Base-by-base conservation (phyloP, 2,329 filamentous ascomycete genomes). In the Scedosporium dehoogii region DNA sequence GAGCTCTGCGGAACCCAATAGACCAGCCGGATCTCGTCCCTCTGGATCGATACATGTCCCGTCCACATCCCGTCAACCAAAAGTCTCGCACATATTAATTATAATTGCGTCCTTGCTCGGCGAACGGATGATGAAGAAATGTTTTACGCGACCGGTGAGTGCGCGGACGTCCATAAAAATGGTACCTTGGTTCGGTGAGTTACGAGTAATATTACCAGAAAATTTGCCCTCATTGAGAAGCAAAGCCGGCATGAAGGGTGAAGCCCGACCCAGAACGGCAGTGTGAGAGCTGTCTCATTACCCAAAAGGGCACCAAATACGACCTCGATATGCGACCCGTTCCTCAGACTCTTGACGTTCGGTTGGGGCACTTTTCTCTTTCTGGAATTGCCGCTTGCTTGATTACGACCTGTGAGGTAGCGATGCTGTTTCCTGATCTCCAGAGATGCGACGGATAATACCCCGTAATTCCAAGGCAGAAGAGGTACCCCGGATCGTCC, bases 171-270 rank as follows among this genome's bases (percentile, higher is more conserved):
- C 12, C 42, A 29, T 16, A 9, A 23, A 23, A 25, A 7, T 9
- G 9, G 44, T 12, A 56, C 59, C 48, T 55, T 56, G 48, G 59
- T 44, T 61, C 59, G 59, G 59, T 61, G 48, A 55, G 59, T 41
- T 51, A 38, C 42, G 59, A 48, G 59, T 42, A 33, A 12, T 27
- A 58, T 27, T n/a, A 16, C 12, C 27, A 25, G 18, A 42, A 44
- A 48, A 6, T 14, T 38, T 58, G 12, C n/a, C 27, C 21, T 16
- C 42, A 12, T 27, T 23, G 21, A 27, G 59, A 46, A 9, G 59
- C 29, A 53, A 51, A 12, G 27, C 27, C 23, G 48, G 27, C 16
- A 60, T 6, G 33, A 27, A 16, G 12, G 18, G 10, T 25, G 48
- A 42, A 18, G 18, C n/a, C n/a, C 21, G n/a, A 51, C 59, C 59